Conservation (phyloP, 2,329 filamentous ascomycete species). For the Dryadomyces sulphureus region DNA sequence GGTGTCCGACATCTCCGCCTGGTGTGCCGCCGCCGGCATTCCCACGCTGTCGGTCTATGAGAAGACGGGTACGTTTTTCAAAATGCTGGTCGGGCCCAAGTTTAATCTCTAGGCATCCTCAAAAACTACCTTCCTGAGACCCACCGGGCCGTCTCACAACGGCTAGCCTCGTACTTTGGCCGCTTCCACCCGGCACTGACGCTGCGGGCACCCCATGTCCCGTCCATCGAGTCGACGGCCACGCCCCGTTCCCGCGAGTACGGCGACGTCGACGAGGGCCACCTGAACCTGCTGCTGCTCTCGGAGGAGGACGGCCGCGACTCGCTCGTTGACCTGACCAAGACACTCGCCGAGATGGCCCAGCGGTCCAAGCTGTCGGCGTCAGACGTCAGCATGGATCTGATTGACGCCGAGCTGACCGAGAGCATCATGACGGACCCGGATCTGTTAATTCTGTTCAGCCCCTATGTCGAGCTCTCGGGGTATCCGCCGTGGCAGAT, state of each 20-base stretch:
- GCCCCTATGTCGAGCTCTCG: conserved; percentile 66
- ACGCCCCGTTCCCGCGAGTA: conserved; percentile 21
- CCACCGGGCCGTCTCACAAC: conserved; percentile 63
- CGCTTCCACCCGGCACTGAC: conserved; percentile 56
- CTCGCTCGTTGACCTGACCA: conserved; percentile 88
- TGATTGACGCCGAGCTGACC: conserved; percentile 79
- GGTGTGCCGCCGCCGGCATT: conserved; percentile 84
- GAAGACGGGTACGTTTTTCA: conserved; percentile 50
- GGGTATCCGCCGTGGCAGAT: conserved; percentile 97
- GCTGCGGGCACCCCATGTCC: conserved; percentile 56
- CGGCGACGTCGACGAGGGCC: conserved; percentile 17
- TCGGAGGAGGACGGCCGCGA: conserved; percentile 81
- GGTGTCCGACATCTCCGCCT: conserved; percentile 79
- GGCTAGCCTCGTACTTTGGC: conserved; percentile 80
- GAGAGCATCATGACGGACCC: conserved; percentile 74
- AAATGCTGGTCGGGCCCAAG: not conserved
- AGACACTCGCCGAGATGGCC: conserved; percentile 88
- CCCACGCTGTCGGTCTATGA: conserved; percentile 84
- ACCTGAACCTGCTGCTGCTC: conserved; percentile 57
- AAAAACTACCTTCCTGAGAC: conserved; percentile 82
- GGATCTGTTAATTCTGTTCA: conserved; percentile 77
- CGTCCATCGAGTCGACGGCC: conserved; percentile 34
- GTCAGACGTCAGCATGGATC: conserved; percentile 67
- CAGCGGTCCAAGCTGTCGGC: conserved; percentile 73
- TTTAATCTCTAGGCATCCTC: conserved; percentile 48